Evolutionary conservation across 106 monocot species (phyloP).

Genomic region (Narthecium ossifragum): DNA sequence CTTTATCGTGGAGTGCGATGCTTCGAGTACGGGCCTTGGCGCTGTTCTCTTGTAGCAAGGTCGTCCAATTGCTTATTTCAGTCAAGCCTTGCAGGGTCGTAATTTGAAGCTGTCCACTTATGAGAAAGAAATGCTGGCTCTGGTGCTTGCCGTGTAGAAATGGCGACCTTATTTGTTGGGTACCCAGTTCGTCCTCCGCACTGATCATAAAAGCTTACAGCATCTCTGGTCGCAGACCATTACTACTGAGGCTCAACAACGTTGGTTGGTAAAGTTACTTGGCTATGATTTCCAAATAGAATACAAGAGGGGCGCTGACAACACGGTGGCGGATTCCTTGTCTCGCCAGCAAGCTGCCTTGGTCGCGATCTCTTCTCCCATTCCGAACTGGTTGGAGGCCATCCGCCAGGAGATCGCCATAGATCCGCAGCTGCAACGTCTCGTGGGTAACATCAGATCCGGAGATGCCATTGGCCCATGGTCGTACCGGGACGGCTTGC

Average conservation of each 20-base stretch:
- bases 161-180: constrained; percentile 11
- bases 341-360: neutral
- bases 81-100: neutral
- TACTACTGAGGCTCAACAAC: constrained; percentile 4
- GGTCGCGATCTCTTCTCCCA: neutral
- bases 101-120: neutral
- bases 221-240: constrained; percentile 1
- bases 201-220: constrained; percentile 7
- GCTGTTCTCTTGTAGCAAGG: neutral
- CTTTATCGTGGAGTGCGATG: neutral
- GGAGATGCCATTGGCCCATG: neutral
- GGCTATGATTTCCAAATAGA: constrained; percentile 7
- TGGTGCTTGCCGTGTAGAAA: constrained; percentile 6
- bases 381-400: neutral
- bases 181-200: too few relatives aligned
- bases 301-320: neutral
- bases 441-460: neutral
- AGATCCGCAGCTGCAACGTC: neutral
- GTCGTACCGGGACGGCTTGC: neutral
- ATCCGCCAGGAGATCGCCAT: neutral
- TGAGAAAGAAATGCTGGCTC: constrained; percentile 10
- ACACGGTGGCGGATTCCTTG: neutral
- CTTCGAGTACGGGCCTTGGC: neutral
- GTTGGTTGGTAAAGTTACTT: constrained; percentile 9
- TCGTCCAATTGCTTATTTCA: neutral